These are phyloP conservation scores for Astrothelium macrocarpum DNA, from an alignment of 495 filamentous ascomycete species.

Conservation along the genomic window DNA sequence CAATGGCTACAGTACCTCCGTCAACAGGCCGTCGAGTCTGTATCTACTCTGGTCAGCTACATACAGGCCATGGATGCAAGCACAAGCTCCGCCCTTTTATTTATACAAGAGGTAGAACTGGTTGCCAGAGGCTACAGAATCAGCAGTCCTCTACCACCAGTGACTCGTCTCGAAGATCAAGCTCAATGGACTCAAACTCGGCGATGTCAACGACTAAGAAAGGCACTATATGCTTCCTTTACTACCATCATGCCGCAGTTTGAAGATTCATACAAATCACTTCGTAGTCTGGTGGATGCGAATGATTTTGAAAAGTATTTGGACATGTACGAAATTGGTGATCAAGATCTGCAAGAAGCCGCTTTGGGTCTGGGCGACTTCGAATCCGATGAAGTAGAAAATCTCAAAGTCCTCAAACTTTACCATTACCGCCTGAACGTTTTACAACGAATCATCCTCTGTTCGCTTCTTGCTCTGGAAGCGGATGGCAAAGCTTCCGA, in stretches of 20 bases:
- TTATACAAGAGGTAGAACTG: constrained; percentile 93
- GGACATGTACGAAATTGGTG: constrained; percentile 83
- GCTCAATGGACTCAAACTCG: constrained; percentile 47
- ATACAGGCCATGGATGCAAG: constrained; percentile 79
- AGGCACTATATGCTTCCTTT: constrained; percentile 58
- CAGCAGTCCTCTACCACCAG: constrained; percentile 25
- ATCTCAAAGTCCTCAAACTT: constrained; percentile 67
- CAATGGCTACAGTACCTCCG: constrained; percentile 80
- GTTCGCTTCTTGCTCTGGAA: constrained; percentile 75
- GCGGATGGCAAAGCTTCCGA: constrained; percentile 77
- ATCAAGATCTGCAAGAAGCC: constrained; percentile 63
- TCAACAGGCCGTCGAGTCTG: constrained; percentile 63
- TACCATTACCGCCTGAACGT: constrained; percentile 70
- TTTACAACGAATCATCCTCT: constrained; percentile 71
- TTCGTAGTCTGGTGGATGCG: constrained; percentile 65
- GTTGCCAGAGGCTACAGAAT: constrained; percentile 90
- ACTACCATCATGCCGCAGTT: constrained; percentile 59
- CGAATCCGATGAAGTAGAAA: constrained; percentile 64
- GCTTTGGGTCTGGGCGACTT: constrained; percentile 45
- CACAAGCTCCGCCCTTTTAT: constrained; percentile 65
- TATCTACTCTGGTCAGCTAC: constrained; percentile 60
- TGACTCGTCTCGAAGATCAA: constrained; percentile 24
- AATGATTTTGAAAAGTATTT: constrained; percentile 79
- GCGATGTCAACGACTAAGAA: constrained; percentile 68
- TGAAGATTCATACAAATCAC: constrained; percentile 51